Evolutionary conservation across 768 basidiomycete species (phyloP).

Genomic region (Cystobasidium onofrii): DNA sequence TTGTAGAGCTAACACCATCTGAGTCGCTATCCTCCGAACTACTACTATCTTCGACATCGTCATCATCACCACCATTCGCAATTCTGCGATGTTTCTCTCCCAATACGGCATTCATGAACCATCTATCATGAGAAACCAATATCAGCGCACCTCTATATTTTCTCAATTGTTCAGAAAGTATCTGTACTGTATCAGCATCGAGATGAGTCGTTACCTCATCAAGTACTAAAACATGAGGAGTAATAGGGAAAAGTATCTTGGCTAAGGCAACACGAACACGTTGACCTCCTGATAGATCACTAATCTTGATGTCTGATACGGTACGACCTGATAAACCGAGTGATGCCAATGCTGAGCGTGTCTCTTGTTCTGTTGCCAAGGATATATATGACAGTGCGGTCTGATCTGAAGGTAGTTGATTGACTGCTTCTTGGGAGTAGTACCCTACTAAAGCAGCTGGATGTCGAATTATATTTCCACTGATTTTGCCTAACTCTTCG

Average conservation of each 20-base stretch:
- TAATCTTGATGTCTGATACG: conserved; percentile 50
- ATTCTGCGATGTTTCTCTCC: background rate
- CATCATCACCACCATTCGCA: background rate
- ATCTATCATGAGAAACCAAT: conserved; percentile 61
- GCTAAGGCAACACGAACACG: conserved; percentile 58
- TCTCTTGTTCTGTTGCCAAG: conserved; percentile 46
- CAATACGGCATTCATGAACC: conserved; percentile 18
- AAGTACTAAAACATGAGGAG: conserved; percentile 50
- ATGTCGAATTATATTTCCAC: conserved; percentile 54
- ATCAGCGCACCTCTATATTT: conserved; percentile 55
- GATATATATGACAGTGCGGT: conserved; percentile 45
- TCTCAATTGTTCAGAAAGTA: conserved; percentile 53
- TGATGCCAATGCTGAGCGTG: conserved; percentile 48
- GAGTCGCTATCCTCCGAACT: background rate
- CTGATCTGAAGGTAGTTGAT: conserved; percentile 49
- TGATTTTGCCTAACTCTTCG: background rate
- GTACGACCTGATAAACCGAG: conserved; percentile 50
- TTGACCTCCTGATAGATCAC: conserved; percentile 55
- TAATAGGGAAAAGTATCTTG: conserved; percentile 51
- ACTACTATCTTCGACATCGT: background rate
- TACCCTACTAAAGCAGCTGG: conserved; percentile 55
- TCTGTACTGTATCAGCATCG: conserved; percentile 57
- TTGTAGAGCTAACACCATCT: background rate
- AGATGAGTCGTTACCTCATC: conserved; percentile 64
- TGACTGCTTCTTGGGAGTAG: conserved; percentile 59